These are phyloP conservation scores for Daldinia decipiens DNA, from an alignment of 495 filamentous ascomycete species.

Conservation along the genomic window DNA sequence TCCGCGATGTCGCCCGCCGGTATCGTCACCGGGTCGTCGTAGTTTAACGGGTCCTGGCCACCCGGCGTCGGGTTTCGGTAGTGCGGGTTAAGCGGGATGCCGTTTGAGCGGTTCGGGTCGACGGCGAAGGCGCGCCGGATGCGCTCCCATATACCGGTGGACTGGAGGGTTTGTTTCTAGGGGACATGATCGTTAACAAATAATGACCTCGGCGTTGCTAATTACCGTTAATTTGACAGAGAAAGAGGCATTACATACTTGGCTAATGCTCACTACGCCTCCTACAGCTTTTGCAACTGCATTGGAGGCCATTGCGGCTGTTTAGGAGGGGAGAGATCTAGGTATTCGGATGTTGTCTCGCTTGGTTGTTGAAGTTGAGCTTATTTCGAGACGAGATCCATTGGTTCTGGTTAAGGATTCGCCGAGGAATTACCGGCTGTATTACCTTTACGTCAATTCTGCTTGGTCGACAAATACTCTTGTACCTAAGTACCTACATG, in stretches of 20 bases:
- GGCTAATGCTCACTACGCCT: slow-evolving; percentile 57
- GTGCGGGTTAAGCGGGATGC: slow-evolving; percentile 91
- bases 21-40: slow-evolving; percentile 89
- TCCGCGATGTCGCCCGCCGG: slow-evolving; percentile 96
- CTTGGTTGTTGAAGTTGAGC: slow-evolving; percentile 34
- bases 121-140: slow-evolving; percentile 81
- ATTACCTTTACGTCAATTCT: slow-evolving; percentile 41
- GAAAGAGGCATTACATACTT: slow-evolving; percentile 47
- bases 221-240: neutral
- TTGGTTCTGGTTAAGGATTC: slow-evolving; percentile 18
- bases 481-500: slow-evolving; percentile 10
- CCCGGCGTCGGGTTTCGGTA: slow-evolving; percentile 91
- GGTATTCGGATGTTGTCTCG: slow-evolving; percentile 32
- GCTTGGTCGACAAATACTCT: slow-evolving; percentile 15
- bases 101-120: slow-evolving; percentile 89
- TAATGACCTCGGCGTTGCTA: neutral
- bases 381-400: slow-evolving; percentile 27
- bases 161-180: slow-evolving; percentile 98
- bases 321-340: slow-evolving; percentile 28
- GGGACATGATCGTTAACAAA: neutral
- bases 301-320: slow-evolving; percentile 64
- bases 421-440: slow-evolving; percentile 43
- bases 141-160: slow-evolving; percentile 86
- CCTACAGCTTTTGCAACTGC: slow-evolving; percentile 61
- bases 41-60: slow-evolving; percentile 74